Conservation (phyloP, 2,329 filamentous ascomycete species). For the Trichoderma sp. region DNA sequence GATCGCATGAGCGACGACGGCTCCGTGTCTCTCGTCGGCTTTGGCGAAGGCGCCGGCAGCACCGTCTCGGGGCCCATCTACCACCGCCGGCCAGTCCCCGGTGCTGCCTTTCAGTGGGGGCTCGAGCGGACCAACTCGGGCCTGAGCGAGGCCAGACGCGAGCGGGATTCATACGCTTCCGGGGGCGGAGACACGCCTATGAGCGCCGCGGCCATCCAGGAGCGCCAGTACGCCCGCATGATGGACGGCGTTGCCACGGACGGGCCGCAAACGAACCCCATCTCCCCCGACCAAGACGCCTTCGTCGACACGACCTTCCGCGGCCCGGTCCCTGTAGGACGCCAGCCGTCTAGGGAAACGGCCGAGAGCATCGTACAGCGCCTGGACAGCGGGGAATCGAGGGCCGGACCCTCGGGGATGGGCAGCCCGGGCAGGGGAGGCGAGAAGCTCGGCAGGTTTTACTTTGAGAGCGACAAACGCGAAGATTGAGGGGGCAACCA, state of each 20-base stretch:
- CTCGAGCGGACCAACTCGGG: conserved; percentile 57
- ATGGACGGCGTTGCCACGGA: conserved; percentile 67
- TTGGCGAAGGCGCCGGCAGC: conserved; percentile 87
- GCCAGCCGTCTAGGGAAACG: conserved; percentile 50
- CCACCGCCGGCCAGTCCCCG: conserved; percentile 53
- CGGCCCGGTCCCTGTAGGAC: conserved; percentile 53
- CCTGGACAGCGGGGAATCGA: conserved; percentile 55
- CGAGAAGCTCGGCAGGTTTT: conserved; percentile 59
- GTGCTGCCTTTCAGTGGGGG: conserved; percentile 46
- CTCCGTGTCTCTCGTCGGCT: conserved; percentile 81
- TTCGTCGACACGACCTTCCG: conserved; percentile 68
- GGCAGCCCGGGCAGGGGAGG: conserved; percentile 50
- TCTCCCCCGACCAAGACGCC: conserved; percentile 53
- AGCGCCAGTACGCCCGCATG: conserved; percentile 64
- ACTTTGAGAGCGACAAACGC: conserved; percentile 57
- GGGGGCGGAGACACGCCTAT: conserved; percentile 47
- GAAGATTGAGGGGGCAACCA: neutral
- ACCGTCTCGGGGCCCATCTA: conserved; percentile 80
- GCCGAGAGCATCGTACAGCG: conserved; percentile 66
- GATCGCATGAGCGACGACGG: conserved; percentile 86
- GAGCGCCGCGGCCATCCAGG: conserved; percentile 51
- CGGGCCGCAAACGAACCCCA: conserved; percentile 48
- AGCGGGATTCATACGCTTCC: conserved; percentile 40
- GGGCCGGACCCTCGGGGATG: conserved; percentile 43
- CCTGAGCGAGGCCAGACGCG: conserved; percentile 50